Base-by-base conservation (phyloP, 2,329 filamentous ascomycete species). In the Diaporthe citrichinensis region DNA sequence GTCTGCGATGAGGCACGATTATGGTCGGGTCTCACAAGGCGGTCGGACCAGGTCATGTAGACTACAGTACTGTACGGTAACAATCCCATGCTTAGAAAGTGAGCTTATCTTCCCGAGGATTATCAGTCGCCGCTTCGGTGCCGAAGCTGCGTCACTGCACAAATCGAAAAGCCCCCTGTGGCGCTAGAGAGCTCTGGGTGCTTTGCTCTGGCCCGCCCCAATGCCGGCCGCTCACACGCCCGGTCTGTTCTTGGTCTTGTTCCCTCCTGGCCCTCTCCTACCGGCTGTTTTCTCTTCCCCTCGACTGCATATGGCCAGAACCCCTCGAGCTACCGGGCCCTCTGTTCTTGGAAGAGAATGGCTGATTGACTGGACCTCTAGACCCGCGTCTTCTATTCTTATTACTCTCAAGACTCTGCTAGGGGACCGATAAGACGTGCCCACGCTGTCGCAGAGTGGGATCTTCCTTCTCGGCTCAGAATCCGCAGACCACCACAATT, bases 161-260 rank as follows among this genome's bases (percentile, higher is more conserved):
- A 59, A 46, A 51, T 55, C 55, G 61, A 59, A 73, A 65, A 34
- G 51, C 61, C 46, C 59, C 46, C 3, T 65, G 71, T 55, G 62
- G 72, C 72, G 62, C 72, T 74, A 74, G 57, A 71, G 72, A 73
- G 58, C 71, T 73, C 71, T 65, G 39, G 31, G 71, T 65, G 44
- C 49, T 65, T 49, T 59, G 58, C 49, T 65, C 59, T 59, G 58
- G 28, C 46, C 61, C 59, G 58, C 55, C 25, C 57, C 58, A 73
- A 73, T 65, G 71, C 71, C 71, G 71, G 58, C 71, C 71, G 71
- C 71, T 73, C 75, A 76, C 73, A 76, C 69, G 65, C 65, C 65
- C 23, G 46, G 65, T 20, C 46, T 53, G 62, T 53, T 53, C 62
- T 67, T 20, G 44, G 44, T 36, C 44, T 51, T 53, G 73, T 72